Conservation (phyloP, 2,329 filamentous ascomycete genomes). For the Juglanconis oblonga region DNA sequence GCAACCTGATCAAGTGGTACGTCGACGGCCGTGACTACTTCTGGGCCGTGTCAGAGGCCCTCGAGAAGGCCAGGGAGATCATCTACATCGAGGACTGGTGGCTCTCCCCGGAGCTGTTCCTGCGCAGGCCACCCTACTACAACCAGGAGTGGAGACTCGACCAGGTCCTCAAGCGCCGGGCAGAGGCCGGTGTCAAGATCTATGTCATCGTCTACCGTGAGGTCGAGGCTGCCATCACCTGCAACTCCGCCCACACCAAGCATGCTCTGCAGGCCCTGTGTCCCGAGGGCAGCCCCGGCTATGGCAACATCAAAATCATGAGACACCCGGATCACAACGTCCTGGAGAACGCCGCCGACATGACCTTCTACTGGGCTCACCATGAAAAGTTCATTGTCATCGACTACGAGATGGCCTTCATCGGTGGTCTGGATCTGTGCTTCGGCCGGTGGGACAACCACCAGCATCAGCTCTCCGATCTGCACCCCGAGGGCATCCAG, state of each 20-base stretch:
- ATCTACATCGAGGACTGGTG: conserved; percentile 99
- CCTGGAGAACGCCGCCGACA: conserved; percentile 88
- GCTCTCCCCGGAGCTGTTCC: conserved; percentile 83
- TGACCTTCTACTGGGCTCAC: conserved; percentile 98
- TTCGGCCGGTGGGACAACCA: conserved; percentile 92
- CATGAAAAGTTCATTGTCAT: conserved; percentile 98
- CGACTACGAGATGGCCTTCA: conserved; percentile 86
- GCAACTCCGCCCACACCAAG: conserved; percentile 92
- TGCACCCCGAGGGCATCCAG: conserved; percentile 77
- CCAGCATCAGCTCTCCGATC: conserved; percentile 81
- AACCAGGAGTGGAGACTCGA: conserved; percentile 88
- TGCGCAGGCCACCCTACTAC: conserved; percentile 77
- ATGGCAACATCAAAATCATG: conserved; percentile 86
- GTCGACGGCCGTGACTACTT: conserved; percentile 95
- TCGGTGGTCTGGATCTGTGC: conserved; percentile 90
- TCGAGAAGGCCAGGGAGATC: conserved; percentile 86
- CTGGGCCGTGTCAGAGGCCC: conserved; percentile 83
- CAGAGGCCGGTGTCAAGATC: conserved; percentile 91
- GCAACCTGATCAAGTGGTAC: conserved; percentile 93
- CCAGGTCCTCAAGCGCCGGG: conserved; percentile 79
- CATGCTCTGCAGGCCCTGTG: conserved; percentile 77
- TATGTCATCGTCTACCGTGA: conserved; percentile 93
- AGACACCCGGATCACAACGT: conserved; percentile 94
- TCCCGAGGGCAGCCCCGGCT: conserved; percentile 74
- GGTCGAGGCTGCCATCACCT: conserved; percentile 76